Base-by-base conservation (phyloP, 768 basidiomycete genomes). In the Trametes villosa region DNA sequence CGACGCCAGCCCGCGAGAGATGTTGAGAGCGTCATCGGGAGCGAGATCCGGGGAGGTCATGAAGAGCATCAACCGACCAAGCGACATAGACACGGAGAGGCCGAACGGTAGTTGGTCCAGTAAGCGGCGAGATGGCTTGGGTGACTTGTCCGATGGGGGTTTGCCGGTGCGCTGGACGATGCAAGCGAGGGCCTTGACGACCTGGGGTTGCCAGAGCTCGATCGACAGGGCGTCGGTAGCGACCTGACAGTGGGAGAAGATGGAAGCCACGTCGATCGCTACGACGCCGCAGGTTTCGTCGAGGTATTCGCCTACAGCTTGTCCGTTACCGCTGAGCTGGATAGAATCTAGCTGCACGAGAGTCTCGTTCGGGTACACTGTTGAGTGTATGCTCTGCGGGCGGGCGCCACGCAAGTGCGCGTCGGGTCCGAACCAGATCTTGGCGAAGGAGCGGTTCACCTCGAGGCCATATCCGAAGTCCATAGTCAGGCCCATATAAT, bases 41-140 rank as follows among this genome's bases (percentile, higher is more conserved):
- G 92, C 92, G 54, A 94, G 80, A 70, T 96, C 95, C 34, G 82
- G 83, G n/a, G 88, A 84, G 8, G 91, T 90, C 51, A 94, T 70
- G 57, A 91, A 86, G 11, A 91, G 68, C 27, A 87, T 84, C 46
- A 90, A 75, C 34, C 83, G 83, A 1, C 80, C 82, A 44, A 95
- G 63, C 0, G 90, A 81, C 33, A 88, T 22, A 29, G 86, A 83
- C 24, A 81, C 66, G 7, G 80, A 77, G 30, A 88, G 63, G 1
- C 92, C 91, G 12, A 77, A 70, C 2, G 86, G 85, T 22, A 90
- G 72, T 31, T 70, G 65, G 50, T 78, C 76, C 31, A 81, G 70
- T 5, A 77, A 68, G 30, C 65, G 62, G 5, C 55, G 55, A 1
- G 62, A 44, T 2, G 64, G 60, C 13, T 53, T 48, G 15, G 50